Evolutionary conservation across 371 early-diverging fungal genomes (phyloP).

Genomic region (Rhizopus microsporus): DNA sequence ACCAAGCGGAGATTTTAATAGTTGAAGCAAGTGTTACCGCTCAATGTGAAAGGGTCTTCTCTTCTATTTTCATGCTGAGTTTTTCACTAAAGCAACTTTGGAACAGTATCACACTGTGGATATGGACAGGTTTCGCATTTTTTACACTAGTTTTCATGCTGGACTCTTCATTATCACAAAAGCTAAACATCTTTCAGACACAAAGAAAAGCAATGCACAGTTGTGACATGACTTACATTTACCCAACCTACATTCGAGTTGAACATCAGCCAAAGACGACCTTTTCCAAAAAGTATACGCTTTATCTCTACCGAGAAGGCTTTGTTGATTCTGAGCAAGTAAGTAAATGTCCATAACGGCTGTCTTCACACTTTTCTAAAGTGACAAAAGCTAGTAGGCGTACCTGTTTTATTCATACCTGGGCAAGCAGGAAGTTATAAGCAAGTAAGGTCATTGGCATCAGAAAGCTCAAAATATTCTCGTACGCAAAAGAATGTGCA

Average conservation of each 20-base stretch:
- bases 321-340: conserved; percentile 29
- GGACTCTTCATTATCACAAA: conserved; percentile 8
- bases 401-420: conserved; percentile 91
- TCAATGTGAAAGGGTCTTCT: not conserved
- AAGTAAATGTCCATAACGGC: conserved; percentile 7
- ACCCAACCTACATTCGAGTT: conserved; percentile 66
- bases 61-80: not conserved
- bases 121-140: not conserved
- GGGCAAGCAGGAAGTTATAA: conserved; percentile 91
- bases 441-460: conserved; percentile 84
- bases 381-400: conserved; percentile 41
- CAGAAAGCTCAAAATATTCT: conserved; percentile 59
- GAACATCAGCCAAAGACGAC: conserved; percentile 52
- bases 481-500: conserved; percentile 26
- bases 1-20: not conserved
- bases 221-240: conserved; percentile 85
- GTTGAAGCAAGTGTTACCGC: not conserved
- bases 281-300: conserved; percentile 67
- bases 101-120: not conserved
- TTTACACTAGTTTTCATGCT: not conserved
- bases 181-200: not conserved
- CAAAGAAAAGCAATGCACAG: conserved; percentile 50
- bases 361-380: not conserved
- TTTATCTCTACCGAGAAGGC: conserved; percentile 78
- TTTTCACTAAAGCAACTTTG: not conserved